Base-by-base conservation (phyloP, 2,329 filamentous ascomycete species). In the Xylariales sp. region DNA sequence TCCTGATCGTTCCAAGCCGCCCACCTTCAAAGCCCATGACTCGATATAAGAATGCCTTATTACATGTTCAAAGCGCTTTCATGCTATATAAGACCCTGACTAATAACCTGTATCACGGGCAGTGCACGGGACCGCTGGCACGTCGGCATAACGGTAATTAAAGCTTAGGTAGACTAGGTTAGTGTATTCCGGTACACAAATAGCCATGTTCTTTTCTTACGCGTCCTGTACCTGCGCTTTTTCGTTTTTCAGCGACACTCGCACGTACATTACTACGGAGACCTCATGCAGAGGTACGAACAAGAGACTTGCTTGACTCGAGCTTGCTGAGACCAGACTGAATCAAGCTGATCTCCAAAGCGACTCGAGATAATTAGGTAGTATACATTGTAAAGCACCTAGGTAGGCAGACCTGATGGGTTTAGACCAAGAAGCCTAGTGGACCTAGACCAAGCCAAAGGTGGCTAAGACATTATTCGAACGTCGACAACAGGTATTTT, bases 71-170 rank as follows among this genome's bases (percentile, higher is more conserved):
- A 41, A 48, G 45, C 9, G 14, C 18, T 10, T 39, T 65, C 32
- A 59, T 60, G 52, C 30, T 56, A 55, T 57, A 10, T 12, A 14
- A 59, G 55, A 61, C 63, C 56, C 49, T 50, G 34, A 10, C 63
- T 55, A 32, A 49, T 43, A 52, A 52, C 18, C 49, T 1, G 23
- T 23, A 23, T 1, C 23, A 23, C 23, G 23, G 23, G 23, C 23
- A 23, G 23, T 18, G 10, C 53, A 49, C 16, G 49, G 49, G 55
- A 30, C 36, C 10, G 41, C 57, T 50, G 10, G 63, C 46, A 55
- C 55, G 50, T 50, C 18, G 56, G 63, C 63, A 65, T 65, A 32
- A 65, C 46, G 57, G 63, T 65, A 62, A 65, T 65, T 62, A 65
- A 61, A 65, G 36, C 30, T 12, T 32, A 39, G 34, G 36, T 39